These are phyloP conservation scores for Fraxinus floribunda DNA, from an alignment of 305 asterid species.

Conservation along the genomic window DNA sequence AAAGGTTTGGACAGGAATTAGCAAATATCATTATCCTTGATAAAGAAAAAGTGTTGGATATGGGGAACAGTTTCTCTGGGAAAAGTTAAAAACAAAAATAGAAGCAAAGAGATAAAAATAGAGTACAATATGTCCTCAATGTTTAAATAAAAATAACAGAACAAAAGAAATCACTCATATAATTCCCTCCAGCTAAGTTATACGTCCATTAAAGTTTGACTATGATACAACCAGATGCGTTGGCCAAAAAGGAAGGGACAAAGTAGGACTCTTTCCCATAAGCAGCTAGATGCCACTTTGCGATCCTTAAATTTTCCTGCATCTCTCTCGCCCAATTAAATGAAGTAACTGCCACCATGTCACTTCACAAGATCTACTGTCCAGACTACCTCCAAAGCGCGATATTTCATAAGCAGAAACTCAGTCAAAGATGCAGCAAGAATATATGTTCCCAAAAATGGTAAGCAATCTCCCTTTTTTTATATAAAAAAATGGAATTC, in stretches of 20 bases:
- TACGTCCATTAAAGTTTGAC: background rate
- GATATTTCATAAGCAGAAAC: background rate
- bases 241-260: background rate
- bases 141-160: background rate
- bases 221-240: background rate
- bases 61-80: background rate
- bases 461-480: background rate
- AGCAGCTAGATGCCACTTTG: background rate
- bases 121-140: background rate
- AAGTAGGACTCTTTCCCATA: background rate
- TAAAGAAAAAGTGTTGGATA: background rate
- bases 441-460: background rate
- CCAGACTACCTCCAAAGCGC: background rate
- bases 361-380: background rate
- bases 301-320: background rate
- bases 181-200: background rate
- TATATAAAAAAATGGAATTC: background rate
- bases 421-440: background rate
- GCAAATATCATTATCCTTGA: slow-evolving; percentile 16
- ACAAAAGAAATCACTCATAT: background rate
- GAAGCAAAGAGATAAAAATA: background rate
- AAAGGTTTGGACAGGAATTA: background rate
- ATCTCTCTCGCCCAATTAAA: background rate
- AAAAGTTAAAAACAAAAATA: background rate
- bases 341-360: background rate